Base-by-base conservation (phyloP, 163 green algal genomes). In the Chlorella variabilis region DNA sequence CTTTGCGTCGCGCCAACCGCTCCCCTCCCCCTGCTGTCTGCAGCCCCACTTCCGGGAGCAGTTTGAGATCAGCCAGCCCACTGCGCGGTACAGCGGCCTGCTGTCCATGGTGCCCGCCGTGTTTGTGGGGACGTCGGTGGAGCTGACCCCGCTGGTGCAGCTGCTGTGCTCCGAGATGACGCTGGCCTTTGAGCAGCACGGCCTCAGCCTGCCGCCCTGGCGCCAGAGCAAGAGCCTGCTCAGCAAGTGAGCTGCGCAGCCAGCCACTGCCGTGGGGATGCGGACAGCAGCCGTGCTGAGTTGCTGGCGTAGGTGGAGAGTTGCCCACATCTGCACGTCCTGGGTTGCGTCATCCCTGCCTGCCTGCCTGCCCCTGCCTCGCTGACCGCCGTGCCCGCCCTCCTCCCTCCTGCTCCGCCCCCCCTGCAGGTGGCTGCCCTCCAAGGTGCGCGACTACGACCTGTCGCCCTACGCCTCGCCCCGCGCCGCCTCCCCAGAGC, bases 131-230 rank as follows among this genome's bases (percentile, higher is more conserved):
- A 70, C 38, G 6, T 62, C 83, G 1, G 59, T n/a, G 27, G 36
- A 63, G 29, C 62, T 90, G 27, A 34, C 29, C 38, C 73, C 71
- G 7, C 67, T 90, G 36, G 77, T 89, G 42, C 56, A 86, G 51
- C 48, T 87, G 38, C 63, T 95, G 31, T 93, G 87, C 77, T 81
- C 70, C 20, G 90, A 91, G 67, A 93, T 95, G 89, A 81, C 69
- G 17, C 80, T 83, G 25, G 91, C 89, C 0, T 96, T 96, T 76
- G 65, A 86, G 61, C 65, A 75, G n/a, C 77, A 88, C 49, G 88
- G 86, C 9, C 81, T 93, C 48, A 82, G 89, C n/a, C 78, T 94
- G 67, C 90, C 92, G 33, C 92, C 92, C 34, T 96, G 92, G 92
- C 86, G 92, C 45, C 81, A 84, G n/a, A 78, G 84, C 41, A 82